These are phyloP conservation scores for Anthracocystis panici-leucophaei DNA, from an alignment of 1,284 basidiomycete genomes.

Conservation along the genomic window DNA sequence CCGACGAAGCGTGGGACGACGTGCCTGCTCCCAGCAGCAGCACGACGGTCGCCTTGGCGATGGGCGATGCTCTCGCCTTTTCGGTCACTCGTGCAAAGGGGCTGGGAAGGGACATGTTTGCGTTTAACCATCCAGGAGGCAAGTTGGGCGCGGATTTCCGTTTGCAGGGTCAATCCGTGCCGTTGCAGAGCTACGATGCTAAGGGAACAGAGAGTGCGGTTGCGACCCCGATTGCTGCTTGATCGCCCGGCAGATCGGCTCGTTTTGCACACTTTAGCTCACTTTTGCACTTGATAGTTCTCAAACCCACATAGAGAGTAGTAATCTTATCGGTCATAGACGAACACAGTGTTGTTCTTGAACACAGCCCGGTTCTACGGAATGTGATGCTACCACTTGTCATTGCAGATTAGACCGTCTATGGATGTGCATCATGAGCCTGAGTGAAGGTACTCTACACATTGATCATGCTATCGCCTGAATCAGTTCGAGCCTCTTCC, in stretches of 20 bases:
- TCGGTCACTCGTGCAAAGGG: constrained; percentile 58
- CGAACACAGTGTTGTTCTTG: too few species aligned
- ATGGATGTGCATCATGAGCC: neutral
- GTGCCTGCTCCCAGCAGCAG: constrained; percentile 70
- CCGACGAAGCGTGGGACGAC: constrained; percentile 54
- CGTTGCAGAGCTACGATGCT: constrained; percentile 18
- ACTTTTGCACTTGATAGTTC: too few species aligned
- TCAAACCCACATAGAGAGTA: too few species aligned
- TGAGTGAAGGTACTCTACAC: constrained; percentile 7
- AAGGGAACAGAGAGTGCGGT: constrained; percentile 30
- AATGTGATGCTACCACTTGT: too few species aligned
- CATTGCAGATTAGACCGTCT: too few species aligned
- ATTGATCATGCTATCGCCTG: constrained; percentile 50
- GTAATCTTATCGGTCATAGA: too few species aligned
- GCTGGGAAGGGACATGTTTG: constrained; percentile 58
- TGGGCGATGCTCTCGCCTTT: constrained; percentile 70
- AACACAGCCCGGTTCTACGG: too few species aligned
- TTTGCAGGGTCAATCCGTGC: constrained; percentile 27
- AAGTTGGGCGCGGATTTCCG: constrained; percentile 62
- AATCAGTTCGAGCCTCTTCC: constrained; percentile 55
- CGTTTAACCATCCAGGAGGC: constrained; percentile 70
- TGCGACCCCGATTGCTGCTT: constrained; percentile 39
- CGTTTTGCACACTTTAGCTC: too few species aligned
- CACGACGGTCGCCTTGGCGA: constrained; percentile 70
- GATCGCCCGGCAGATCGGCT: neutral